Base-by-base conservation (phyloP, 441 rosid species). In the Erodium chrysanthum region DNA sequence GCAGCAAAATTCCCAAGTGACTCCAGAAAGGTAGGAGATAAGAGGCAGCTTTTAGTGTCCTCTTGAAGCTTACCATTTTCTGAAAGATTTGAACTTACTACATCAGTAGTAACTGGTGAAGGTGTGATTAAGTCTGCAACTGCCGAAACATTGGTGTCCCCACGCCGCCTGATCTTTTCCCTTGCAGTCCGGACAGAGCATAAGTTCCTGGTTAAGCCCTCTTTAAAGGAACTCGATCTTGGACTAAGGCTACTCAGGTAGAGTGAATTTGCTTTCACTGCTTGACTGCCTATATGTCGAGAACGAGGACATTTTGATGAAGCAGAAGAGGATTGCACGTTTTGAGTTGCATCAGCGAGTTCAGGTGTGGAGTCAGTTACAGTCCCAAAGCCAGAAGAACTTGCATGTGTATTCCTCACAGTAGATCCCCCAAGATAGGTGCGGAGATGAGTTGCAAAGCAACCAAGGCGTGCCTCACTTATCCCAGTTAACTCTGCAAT, bases 401-500 rank as follows among this genome's bases (percentile, higher is more conserved):
- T 69, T 65, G 78, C 81, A 66, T 73, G 73, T 46, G 48, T 50
- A 66, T 74, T 84, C 75, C 75, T 72, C 54, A 78, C 73, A 20
- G 81, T 74, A n/a, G 90, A 70, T 60, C 96, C 98, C 73, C 84
- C 70, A 29, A 93, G 91, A 87, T 84, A 88, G 62, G 88, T 77
- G 23, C 92, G 89, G 35, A 91, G 81, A 70, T 85, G 94, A 66
- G 86, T 84, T 50, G 96, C 97, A 78, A 93, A 89, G 77, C 87
- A 88, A 37, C 85, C 87, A 66, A 93, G 92, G 1, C 97, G 93
- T 0, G 89, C 81, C 78, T 82, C 90, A 58, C 87, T 84, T 75
- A 93, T 89, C 71, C 98, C 97, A 64, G 96, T 93, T 80, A 93
- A 74, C 67, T 88, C 92, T 11, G 96, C 88, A 75, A 93, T 65